Evolutionary conservation across 352 stramenopile genomes (phyloP).

Genomic region (Globisporangium uncinulatum): DNA sequence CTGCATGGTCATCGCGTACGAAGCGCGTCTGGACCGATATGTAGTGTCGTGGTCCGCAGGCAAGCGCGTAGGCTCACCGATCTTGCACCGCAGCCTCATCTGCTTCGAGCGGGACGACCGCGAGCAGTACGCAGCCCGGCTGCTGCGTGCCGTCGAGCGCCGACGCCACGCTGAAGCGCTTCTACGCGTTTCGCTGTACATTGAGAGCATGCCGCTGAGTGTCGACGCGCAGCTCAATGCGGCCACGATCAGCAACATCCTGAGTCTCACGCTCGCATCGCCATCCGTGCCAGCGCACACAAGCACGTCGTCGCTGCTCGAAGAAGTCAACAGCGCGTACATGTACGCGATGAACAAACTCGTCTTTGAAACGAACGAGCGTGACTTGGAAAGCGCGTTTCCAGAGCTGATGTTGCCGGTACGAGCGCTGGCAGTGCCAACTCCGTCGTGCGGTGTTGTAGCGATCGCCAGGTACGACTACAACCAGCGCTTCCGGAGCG

Average conservation of each 20-base stretch:
- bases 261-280: slow-evolving; percentile 61
- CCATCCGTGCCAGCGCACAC: slow-evolving; percentile 41
- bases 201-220: slow-evolving; percentile 75
- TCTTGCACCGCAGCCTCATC: slow-evolving; percentile 56
- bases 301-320: slow-evolving; percentile 59
- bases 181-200: slow-evolving; percentile 54
- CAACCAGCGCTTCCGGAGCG: slow-evolving; percentile 55
- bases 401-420: slow-evolving; percentile 40
- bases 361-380: slow-evolving; percentile 77
- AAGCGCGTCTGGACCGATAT: slow-evolving; percentile 34
- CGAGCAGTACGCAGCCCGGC: slow-evolving; percentile 35
- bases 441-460: slow-evolving; percentile 51
- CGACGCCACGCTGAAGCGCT: slow-evolving; percentile 56
- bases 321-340: slow-evolving; percentile 91
- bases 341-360: slow-evolving; percentile 93
- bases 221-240: slow-evolving; percentile 61
- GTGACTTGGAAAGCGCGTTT: slow-evolving; percentile 58
- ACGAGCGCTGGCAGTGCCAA: slow-evolving; percentile 10
- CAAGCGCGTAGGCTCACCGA: slow-evolving; percentile 58
- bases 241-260: slow-evolving; percentile 65
- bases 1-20: slow-evolving; percentile 72
- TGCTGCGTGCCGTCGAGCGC: slow-evolving; percentile 33
- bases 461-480: slow-evolving; percentile 52
- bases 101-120: slow-evolving; percentile 57
- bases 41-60: slow-evolving; percentile 73